Base-by-base conservation (phyloP, 2,329 filamentous ascomycete genomes). In the Curvularia spicifera region DNA sequence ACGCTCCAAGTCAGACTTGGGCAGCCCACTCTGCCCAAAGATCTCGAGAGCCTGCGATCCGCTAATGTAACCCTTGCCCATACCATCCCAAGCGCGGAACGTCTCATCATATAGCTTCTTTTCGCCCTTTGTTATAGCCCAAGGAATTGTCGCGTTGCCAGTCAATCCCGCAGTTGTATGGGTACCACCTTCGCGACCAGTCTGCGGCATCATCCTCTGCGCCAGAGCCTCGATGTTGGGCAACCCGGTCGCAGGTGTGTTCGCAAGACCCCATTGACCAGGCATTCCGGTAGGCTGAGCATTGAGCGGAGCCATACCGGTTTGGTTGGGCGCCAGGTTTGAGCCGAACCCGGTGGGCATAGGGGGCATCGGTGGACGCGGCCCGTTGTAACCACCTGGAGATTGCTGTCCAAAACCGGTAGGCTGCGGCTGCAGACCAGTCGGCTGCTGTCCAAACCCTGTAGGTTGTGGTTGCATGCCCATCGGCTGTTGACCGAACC, bases 101-200 rank as follows among this genome's bases (percentile, higher is more conserved):
- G 98, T 86, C 59, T 92, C 86, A 77, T 99, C 95, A 68, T 99
- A 99, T 63, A 96, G 90, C 60, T 91, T 94, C 83, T 99, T 99
- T 78, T 99, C 95, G 63, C 97, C 93, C 77, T 99, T 99, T 4
- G 95, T 99, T 59, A 99, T 95, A 15, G 95, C 93, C 95, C 95
- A 99, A 0, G 95, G 95, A 71, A 99, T 94, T 7, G 92, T 94
- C 0, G 95, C 95, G 78, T 96, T 98, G 51, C 95, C 95, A 63
- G 92, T 89, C 9, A 99, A 84, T 5, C 94, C 94, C 57, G 89
- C 87, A 1, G 93, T 94, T 7, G 91, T 96, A 70, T 91, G 98
- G 26, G 90, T 90, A 24, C 88, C 85, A 24, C 63, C 62, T 77
- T 98, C 95, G 35, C 95, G 90, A 44, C 95, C 95, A 67, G 91